Percentiles rank a stretch among this genome's conserved stretches.
phyloP scores from a whole-genome alignment of 495 filamentous ascomycete species.

The Cenococcum geophilum region DNA sequence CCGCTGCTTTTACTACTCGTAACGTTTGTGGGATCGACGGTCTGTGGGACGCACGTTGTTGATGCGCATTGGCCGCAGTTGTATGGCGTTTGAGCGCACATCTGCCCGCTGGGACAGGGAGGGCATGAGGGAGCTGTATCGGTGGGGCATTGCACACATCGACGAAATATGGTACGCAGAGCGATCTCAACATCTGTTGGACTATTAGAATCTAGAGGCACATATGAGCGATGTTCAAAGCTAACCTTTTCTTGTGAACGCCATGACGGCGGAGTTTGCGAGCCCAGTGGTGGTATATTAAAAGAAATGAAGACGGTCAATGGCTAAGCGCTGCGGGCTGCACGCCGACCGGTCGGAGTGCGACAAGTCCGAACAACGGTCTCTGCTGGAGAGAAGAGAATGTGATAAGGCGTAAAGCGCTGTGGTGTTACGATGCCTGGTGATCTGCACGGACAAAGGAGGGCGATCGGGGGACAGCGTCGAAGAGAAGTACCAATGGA shows the following conservation, averaged over 20 bases:
- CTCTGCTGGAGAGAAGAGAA: neutral
- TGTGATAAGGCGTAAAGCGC: conserved; percentile 2
- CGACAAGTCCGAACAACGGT: conserved; percentile 11
- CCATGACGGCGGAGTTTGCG: conserved; percentile 14
- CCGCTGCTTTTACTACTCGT: conserved; percentile 36
- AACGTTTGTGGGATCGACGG: conserved; percentile 18
- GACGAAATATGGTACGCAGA: conserved; percentile 36
- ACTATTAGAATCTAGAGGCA: conserved; percentile 15
- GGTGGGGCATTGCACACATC: conserved; percentile 38
- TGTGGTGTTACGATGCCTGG: conserved; percentile 15
- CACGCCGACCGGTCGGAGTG: conserved; percentile 15
- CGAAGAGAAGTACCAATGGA: conserved; percentile 3
- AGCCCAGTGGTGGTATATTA: neutral
- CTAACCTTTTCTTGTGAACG: conserved; percentile 18
- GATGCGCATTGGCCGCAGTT: conserved; percentile 54
- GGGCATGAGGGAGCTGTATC: conserved; percentile 32
- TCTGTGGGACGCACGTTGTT: conserved; percentile 52
- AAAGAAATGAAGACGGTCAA: conserved; percentile 5
- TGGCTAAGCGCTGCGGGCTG: neutral
- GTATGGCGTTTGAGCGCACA: conserved; percentile 52
- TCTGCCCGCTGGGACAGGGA: conserved; percentile 31
- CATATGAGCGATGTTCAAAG: neutral
- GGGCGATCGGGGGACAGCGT: conserved; percentile 8
- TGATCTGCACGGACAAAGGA: conserved; percentile 18
- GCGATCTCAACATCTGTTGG: conserved; percentile 27